Evolutionary conservation across 2,329 filamentous ascomycete genomes (phyloP), one percentile per base, ranked within the genome.

Genomic region (Curvularia spicifera): DNA sequence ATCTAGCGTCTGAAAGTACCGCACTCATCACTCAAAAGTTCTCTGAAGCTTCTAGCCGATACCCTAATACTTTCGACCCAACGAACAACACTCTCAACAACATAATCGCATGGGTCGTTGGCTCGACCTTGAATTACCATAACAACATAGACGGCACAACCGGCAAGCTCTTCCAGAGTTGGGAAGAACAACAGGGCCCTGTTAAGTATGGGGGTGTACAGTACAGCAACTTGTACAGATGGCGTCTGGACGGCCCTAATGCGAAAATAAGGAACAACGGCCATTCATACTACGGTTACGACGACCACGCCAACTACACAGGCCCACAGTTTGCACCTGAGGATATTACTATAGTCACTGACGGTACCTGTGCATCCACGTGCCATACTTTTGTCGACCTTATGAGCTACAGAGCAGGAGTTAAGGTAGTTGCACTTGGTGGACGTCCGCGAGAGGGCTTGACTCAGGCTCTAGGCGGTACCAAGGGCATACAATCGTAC

Each of bases 191-290:
- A 18, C 18, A 18, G 18, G 18, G 18, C 18, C 18, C 18, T 18
- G 18, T 18, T 18, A 18, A 18, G 18, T 1, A 18, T 18, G 18
- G 18, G 18, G 18, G 18, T 18, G 18, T 87, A 51, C 78, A 81
- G 47, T 89, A 84, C 78, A 86, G 84, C 61, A 82, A 62, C 75
- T 83, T 83, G 72, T 82, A 79, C 79, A 82, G 84, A 73, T 87
- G 80, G 79, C 77, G 80, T 51, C 72, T 82, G 40, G 69, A 73
- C 13, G 76, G 78, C 48, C 65, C 70, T 33, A 67, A 70, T 74
- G 83, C 51, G 59, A 44, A 74, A 53, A 45, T 31, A 67, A n/a
- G 72, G 74, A 56, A 10, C 8, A 1, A 70, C 67, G 15, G 28
- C 28, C 70, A 71, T 18, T 70, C 67, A 50, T 47, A 77, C 7